Evolutionary conservation across 192 early-diverging fungal species (phyloP).

Genomic region (Podila epicladia): DNA sequence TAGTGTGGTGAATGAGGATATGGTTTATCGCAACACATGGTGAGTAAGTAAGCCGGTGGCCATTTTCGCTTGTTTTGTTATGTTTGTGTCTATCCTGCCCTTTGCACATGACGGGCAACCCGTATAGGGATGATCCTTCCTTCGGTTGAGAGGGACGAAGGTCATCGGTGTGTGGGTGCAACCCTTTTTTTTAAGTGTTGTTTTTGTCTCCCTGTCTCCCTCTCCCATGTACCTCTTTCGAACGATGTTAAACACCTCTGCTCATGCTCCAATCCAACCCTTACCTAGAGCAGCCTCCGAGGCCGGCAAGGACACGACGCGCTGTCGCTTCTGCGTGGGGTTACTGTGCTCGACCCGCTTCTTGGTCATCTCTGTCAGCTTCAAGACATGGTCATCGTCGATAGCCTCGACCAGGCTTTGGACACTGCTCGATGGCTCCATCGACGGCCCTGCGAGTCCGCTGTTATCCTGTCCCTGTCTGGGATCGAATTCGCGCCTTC

Average conservation of each 20-base stretch:
- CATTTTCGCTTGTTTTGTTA: not conserved
- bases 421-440: constrained; percentile 43
- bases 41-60: too few species aligned
- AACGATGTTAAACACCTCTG: too few species aligned
- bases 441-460: constrained; percentile 1
- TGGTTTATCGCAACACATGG: too few species aligned
- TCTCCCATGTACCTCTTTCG: too few species aligned
- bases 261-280: not conserved
- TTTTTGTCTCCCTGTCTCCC: too few species aligned
- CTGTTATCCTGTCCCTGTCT: not conserved
- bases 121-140: not conserved
- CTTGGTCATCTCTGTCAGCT: constrained; percentile 50
- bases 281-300: constrained; percentile 24
- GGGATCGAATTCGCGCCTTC: constrained; percentile 30
- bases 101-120: constrained; percentile 3
- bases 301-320: constrained; percentile 36
- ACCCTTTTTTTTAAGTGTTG: not conserved
- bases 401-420: constrained; percentile 48
- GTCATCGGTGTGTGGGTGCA: too few species aligned
- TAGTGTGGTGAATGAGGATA: not conserved
- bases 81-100: not conserved
- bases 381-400: constrained; percentile 45
- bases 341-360: constrained; percentile 47
- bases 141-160: not conserved
- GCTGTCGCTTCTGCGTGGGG: constrained; percentile 39